Percentiles rank a stretch among this genome's conserved stretches.
Evolutionary conservation across 495 filamentous ascomycete species (phyloP).

Genomic region (Penicillium manginii): DNA sequence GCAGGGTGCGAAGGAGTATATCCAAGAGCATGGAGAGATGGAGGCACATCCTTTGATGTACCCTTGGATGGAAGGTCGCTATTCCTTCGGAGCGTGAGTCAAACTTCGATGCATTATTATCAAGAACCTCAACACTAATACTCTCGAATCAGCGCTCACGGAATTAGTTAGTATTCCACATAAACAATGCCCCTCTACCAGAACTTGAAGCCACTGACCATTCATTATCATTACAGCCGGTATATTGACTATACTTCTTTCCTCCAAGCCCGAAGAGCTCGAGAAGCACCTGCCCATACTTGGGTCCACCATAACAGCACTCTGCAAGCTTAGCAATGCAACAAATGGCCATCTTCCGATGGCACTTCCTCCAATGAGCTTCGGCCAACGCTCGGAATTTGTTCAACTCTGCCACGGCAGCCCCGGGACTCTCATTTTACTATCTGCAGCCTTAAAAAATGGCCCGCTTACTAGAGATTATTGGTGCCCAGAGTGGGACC

Average conservation of each 20-base stretch:
- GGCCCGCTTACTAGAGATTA: slow-evolving; percentile 24
- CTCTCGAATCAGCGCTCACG: slow-evolving; percentile 30
- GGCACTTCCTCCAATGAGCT: slow-evolving; percentile 28
- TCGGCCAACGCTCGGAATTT: slow-evolving; percentile 28
- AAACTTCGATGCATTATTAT: not conserved
- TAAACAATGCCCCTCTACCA: not conserved
- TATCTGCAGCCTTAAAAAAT: slow-evolving; percentile 39
- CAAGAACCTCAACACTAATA: slow-evolving; percentile 7
- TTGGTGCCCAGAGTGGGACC: slow-evolving; percentile 49
- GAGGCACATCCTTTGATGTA: slow-evolving; percentile 51
- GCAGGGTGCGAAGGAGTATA: slow-evolving; percentile 36
- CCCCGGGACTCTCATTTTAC: slow-evolving; percentile 44
- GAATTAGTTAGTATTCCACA: slow-evolving; percentile 31
- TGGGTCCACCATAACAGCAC: slow-evolving; percentile 41
- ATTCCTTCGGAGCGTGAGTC: slow-evolving; percentile 47
- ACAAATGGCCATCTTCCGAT: slow-evolving; percentile 49
- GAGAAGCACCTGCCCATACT: slow-evolving; percentile 37
- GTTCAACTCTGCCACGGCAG: slow-evolving; percentile 54
- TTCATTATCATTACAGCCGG: slow-evolving; percentile 30
- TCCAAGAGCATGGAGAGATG: slow-evolving; percentile 31
- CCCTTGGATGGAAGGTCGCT: slow-evolving; percentile 46
- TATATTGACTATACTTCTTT: slow-evolving; percentile 48
- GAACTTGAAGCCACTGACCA: not conserved
- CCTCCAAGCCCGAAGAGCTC: slow-evolving; percentile 35
- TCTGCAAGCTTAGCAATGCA: slow-evolving; percentile 40